Base-by-base conservation (phyloP, 805 yeast species). In the Yarrowia sp. region DNA sequence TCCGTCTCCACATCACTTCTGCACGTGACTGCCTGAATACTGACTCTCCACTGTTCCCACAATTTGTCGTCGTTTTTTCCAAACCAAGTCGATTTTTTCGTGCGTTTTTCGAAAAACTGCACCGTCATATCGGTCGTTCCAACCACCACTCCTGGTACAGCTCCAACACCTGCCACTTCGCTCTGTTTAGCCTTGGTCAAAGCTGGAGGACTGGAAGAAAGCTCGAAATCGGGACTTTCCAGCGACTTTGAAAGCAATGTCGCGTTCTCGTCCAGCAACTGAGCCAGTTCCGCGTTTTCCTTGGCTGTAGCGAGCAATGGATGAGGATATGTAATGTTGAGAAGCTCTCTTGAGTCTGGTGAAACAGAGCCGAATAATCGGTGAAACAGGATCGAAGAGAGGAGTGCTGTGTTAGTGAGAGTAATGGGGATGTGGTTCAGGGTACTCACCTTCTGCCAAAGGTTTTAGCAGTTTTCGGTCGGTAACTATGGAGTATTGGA, bases 31-130 rank as follows among this genome's bases (percentile, higher is more conserved):
- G 51, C 51, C 22, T 11, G n/a, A 9, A 87, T 76, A 39, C 79
- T 80, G 50, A 89, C 73, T 4, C 77, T 73, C 96, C 96, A 89
- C 22, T 81, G 78, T 71, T 89, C 96, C 92, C 95, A 89, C 68
- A 83, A 76, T 28, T 77, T 58, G 64, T 58, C 83, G 48, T 81
- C 84, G 36, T 75, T 77, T 36, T 58, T 58, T 10, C 64, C 64
- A 14, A 58, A 58, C 64, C 64, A 58, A 14, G 64, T 58, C 22
- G 18, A 13, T 32, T 44, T 58, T 64, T 70, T 70, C 35, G 50
- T 44, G 32, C 69, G 68, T 65, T 68, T 65, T 33, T 71, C 74
- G 67, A 68, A 74, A 68, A 77, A 77, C 66, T 70, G 70, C 17
- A 74, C 43, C 9, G 68, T 68, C 48, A 71, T 64, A 42, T 64